Evolutionary conservation across 495 filamentous ascomycete species (phyloP).

Genomic region (Neurospora cerealis): DNA sequence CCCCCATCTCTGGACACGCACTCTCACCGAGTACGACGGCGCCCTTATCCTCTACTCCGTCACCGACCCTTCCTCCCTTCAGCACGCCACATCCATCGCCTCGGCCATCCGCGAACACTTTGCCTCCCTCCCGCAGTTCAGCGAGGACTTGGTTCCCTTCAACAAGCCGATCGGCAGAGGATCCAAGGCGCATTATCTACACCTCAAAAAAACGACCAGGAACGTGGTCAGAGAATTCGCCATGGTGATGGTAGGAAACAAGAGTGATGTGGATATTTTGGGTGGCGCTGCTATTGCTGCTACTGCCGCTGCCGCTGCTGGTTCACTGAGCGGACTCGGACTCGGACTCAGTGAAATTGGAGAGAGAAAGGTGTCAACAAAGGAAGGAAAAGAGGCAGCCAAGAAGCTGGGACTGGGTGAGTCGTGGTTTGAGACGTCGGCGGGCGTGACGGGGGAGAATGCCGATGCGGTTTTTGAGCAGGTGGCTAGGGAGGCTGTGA

Average conservation of each 20-base stretch:
- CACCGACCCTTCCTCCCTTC: constrained; percentile 22
- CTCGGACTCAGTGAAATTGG: neutral
- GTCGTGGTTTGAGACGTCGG: constrained; percentile 24
- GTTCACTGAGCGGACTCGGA: neutral
- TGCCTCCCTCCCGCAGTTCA: neutral
- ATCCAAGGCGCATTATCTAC: neutral
- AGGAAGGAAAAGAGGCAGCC: neutral
- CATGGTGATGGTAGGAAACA: constrained; percentile 29
- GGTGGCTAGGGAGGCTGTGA: constrained; percentile 23
- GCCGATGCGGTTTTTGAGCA: constrained; percentile 21
- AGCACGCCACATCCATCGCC: constrained; percentile 16
- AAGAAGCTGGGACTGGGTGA: neutral
- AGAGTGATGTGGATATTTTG: constrained; percentile 14
- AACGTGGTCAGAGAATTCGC: constrained; percentile 17
- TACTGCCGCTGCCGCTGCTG: neutral
- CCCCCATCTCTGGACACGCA: constrained; percentile 16
- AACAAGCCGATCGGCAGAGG: neutral
- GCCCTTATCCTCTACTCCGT: constrained; percentile 32
- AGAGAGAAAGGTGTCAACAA: neutral
- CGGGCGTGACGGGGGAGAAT: constrained; percentile 26
- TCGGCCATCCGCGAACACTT: constrained; percentile 21
- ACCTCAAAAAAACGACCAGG: neutral
- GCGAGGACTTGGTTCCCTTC: neutral
- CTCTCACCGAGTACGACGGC: constrained; percentile 26
- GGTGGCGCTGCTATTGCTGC: neutral